Evolutionary conservation across 1,284 basidiomycete genomes (phyloP).

Genomic region (Paramarasmius palmivorus): DNA sequence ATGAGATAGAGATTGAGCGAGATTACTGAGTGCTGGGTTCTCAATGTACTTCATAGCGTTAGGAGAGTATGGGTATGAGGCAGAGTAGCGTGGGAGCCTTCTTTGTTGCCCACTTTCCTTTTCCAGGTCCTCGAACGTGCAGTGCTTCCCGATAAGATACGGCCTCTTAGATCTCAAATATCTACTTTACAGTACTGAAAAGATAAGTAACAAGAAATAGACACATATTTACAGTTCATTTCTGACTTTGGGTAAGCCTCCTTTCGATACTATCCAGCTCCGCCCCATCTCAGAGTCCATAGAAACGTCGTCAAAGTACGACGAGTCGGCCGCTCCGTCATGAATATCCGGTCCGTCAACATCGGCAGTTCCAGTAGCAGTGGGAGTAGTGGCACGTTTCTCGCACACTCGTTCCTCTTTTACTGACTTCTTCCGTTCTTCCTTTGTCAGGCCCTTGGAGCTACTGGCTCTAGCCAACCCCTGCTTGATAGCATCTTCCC

Average conservation of each 20-base stretch:
- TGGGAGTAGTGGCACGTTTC: background rate
- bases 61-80: slow-evolving; percentile 9
- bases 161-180: background rate
- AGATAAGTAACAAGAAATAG: background rate
- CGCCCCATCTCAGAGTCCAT: slow-evolving; percentile 2
- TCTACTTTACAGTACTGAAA: background rate
- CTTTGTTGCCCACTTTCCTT: background rate
- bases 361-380: background rate
- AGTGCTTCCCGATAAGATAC: background rate
- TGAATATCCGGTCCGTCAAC: background rate
- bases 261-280: background rate
- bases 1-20: slow-evolving; percentile 83
- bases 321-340: slow-evolving; percentile 1
- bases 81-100: background rate
- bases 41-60: slow-evolving; percentile 88
- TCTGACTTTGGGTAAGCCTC: background rate
- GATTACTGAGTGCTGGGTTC: slow-evolving; percentile 74
- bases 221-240: background rate
- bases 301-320: background rate
- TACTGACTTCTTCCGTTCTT: no score
- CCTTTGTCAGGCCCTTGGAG: no score
- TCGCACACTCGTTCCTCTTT: background rate
- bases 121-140: background rate
- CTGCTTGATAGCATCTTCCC: background rate
- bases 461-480: no score